Base-by-base conservation (phyloP, 768 basidiomycete genomes). In the Omphalotus guepiniiformis region DNA sequence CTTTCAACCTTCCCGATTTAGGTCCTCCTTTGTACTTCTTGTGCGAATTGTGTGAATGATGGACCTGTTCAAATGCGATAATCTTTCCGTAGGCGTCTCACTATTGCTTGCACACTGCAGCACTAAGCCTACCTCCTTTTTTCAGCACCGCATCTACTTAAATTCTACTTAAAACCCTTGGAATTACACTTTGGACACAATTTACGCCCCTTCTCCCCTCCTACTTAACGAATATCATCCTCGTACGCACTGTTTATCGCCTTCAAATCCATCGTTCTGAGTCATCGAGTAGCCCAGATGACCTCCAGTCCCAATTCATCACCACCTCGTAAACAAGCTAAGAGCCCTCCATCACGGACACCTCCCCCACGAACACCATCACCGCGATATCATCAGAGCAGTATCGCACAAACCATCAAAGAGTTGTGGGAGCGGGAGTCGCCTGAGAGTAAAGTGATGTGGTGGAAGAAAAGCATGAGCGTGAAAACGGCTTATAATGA, bases 1-100 rank as follows among this genome's bases (percentile, higher is more conserved):
- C 46, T 47, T 47, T 47, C 46, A 47, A 47, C 38, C 28, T 47
- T 47, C 46, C 46, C 46, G 46, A 47, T 47, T 39, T 47, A 39
- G 46, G 38, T 12, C 12, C 29, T 39, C 46, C 46, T 47, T 47
- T 47, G 46, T 47, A 47, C 29, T 47, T 39, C 30, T n/a, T 22
- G 22, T 38, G 23, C 25, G 7, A n/a, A 38, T 36, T 38, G 27
- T 47, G 46, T 39, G 46, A 39, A 39, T 47, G 46, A 47, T 39
- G 26, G 28, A 28, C 46, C 46, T 47, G 28, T 34, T 39, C 36
- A 38, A 47, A 28, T 39, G 21, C 30, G 30, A 32, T 38, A 28
- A 19, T 27, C 19, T 5, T 27, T 30, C 37, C 44, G 12, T 46
- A 27, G 22, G 44, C 23, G 44, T 46, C 41, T 42, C 22, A 11